Evolutionary conservation across 192 early-diverging fungal genomes (phyloP), one percentile per base, ranked within the genome.

Genomic region (Linnemannia exigua): DNA sequence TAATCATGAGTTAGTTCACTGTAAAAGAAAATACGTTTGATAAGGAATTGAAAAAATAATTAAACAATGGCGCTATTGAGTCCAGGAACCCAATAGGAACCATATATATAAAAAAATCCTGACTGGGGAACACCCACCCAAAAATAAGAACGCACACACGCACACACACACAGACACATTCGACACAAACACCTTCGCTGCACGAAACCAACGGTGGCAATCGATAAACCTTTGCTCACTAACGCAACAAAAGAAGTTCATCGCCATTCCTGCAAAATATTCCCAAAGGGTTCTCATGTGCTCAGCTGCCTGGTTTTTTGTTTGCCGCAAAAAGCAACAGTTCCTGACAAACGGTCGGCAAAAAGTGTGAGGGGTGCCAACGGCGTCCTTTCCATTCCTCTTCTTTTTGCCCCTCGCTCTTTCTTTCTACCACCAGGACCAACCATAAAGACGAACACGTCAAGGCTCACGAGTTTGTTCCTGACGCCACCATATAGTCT

Each of bases 101-200:
- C 68, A 67, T 54, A 77, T 46, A 68, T 52, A 36, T 69, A 77
- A 78, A 77, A 78, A 78, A 78, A 78, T 61, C 58, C 69, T 78
- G 77, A 71, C 77, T 78, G 77, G 69, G 77, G 77, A 58, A 78
- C 77, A 58, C 77, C 74, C 61, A 44, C 15, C 20, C 38, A 52
- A 67, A 76, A 52, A 66, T 37, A 25, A 25, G 74, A 46, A 28
- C 25, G 58, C 38, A n/a, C 35, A 63, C 25, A 75, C 61, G 44
- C 44, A n/a, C 54, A 61, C 25, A 25, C 8, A 48, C 44, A 28
- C 70, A 41, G 11, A 25, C 70, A 71, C 44, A 28, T n/a, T n/a
- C 70, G 17, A 46, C n/a, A 71, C 70, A 25, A 46, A 71, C 36
- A 28, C 20, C 46, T 31, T 73, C 38, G 51, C 28, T 61, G 25